Conservation (phyloP, 257 asterid species). For the Galeopsis tetrahit region DNA sequence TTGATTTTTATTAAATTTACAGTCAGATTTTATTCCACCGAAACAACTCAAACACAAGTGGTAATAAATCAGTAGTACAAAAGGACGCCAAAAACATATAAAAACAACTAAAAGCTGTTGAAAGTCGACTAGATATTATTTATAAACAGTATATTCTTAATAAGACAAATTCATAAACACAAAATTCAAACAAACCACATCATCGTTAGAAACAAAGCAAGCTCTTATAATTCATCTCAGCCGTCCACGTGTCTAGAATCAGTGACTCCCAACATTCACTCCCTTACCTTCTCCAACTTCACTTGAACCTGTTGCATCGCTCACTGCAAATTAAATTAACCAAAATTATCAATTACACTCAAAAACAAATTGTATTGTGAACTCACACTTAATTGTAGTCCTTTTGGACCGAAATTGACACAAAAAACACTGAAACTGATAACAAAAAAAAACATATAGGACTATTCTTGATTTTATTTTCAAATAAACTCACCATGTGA, state of each 20-base stretch:
- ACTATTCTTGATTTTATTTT: no score
- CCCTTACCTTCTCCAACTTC: not conserved
- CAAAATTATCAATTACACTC: no score
- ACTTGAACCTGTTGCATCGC: not conserved
- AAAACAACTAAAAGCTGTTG: not conserved
- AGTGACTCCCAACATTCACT: not conserved
- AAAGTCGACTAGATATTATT: no score
- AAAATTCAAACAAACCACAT: no score
- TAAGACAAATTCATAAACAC: no score
- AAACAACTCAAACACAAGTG: not conserved
- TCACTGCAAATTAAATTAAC: constrained; percentile 4
- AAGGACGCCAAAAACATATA: not conserved
- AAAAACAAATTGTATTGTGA: no score
- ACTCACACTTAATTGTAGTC: no score
- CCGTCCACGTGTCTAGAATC: not conserved
- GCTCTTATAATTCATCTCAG: not conserved
- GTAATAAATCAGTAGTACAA: not conserved
- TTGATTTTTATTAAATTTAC: not conserved
- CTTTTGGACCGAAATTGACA: no score
- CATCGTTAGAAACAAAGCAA: no score
- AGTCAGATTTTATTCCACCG: not conserved
- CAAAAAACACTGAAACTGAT: no score
- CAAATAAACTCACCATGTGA: constrained; percentile 34
- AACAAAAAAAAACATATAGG: no score
- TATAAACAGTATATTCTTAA: no score